Conservation (phyloP, 2,329 filamentous ascomycete genomes). For the Diplodia corticola region DNA sequence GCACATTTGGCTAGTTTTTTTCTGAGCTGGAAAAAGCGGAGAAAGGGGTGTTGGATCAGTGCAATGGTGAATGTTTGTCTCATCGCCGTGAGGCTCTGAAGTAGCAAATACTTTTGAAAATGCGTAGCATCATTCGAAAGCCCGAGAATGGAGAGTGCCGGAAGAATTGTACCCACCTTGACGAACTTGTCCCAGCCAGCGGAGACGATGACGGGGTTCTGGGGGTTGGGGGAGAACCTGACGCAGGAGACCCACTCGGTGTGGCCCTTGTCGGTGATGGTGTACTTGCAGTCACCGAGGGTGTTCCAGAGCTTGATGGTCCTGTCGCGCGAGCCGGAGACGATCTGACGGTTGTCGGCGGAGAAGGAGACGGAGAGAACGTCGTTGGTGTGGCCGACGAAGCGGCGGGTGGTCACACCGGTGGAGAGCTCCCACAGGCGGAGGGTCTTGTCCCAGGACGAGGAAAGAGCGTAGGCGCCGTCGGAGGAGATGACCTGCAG, state of each 20-base stretch:
- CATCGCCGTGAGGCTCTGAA: constrained; percentile 98
- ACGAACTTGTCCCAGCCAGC: constrained; percentile 99
- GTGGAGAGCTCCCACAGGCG: constrained; percentile 98
- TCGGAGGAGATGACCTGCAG: constrained; percentile 96
- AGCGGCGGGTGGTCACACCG: constrained; percentile 94
- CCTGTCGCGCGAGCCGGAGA: constrained; percentile 96
- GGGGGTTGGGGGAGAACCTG: constrained; percentile 98
- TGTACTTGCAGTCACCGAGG: constrained; percentile 99
- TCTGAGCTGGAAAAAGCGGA: constrained; percentile 21
- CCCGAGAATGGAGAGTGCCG: constrained; percentile 15
- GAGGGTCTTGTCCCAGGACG: constrained; percentile 99
- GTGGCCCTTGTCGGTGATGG: constrained; percentile 99
- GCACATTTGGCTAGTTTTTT: not conserved
- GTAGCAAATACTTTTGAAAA: constrained; percentile 99
- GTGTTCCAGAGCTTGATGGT: constrained; percentile 99
- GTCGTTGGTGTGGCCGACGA: constrained; percentile 99
- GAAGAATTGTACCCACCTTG: constrained; percentile 71
- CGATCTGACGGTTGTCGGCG: constrained; percentile 99
- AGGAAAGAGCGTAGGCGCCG: constrained; percentile 97
- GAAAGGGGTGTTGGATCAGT: constrained; percentile 61
- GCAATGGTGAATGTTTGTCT: constrained; percentile 92
- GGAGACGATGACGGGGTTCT: constrained; percentile 99
- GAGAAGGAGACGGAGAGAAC: constrained; percentile 99
- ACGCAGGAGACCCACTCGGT: constrained; percentile 99
- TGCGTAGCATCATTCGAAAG: constrained; percentile 85